Evolutionary conservation across 345 rosid species (phyloP), one percentile per base, ranked within the genome.

Genomic region (Ceriops tagal): DNA sequence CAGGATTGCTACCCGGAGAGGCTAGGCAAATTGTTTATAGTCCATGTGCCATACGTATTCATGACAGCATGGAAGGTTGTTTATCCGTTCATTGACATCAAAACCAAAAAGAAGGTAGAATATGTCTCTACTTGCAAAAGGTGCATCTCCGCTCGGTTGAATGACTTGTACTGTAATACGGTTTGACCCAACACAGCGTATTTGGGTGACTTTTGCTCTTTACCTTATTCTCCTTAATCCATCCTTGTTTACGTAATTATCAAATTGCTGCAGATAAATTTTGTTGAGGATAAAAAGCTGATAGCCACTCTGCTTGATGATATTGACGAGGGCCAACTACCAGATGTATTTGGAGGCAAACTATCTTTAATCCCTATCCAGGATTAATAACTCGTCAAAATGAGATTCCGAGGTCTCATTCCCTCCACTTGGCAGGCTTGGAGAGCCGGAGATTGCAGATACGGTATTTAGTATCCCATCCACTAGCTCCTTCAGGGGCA

Each of bases 1-100:
- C 84, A 89, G 98, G 98, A 93, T 65, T 89, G 88, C 71, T 91
- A 82, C 65, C 98, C 97, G 0, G 97, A 93, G 83, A 86, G 98
- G 78, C 78, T 93, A 20, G 98, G 88, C 57, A 93, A 88, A 66
- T 72, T 89, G 53, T 80, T 70, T 22, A 74, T 93, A 49, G 84
- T 91, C 61, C 89, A 93, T 71, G 85, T 79, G 4, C 98, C 98
- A 8, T 87, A 87, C 67, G 6, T 93, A 61, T 93, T 93, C 75
- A 83, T 89, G 98, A 80, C 96, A 2, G 98, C 88, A 22, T 93
- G 97, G 97, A 93, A 89, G 82, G 78, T 77, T 53, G 61, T 91
- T 64, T 91, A 82, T 80, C 97, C 97, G 0, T 91, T 91, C 64
- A 91, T 91, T 24, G 97, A 93, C 85, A 64, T 26, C 75, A 88